phyloP scores from a whole-genome alignment of 2,329 filamentous ascomycete genomes.

The Monilinia aucupariae region DNA sequence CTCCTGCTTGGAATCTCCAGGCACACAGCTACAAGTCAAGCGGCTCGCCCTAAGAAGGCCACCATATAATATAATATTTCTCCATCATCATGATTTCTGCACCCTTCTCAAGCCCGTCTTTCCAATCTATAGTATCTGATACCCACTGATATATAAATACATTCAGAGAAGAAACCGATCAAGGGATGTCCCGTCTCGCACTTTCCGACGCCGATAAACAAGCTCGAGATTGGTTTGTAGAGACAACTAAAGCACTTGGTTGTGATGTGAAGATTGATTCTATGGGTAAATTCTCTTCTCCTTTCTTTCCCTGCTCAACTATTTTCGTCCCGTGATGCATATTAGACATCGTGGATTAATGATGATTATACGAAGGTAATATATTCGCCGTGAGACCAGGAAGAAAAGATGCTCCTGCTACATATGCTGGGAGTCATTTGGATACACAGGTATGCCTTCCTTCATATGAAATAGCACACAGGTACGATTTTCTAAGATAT shows the following conservation, averaged over 20 bases:
- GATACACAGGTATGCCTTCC: slow-evolving; percentile 47
- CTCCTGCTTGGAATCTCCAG: not conserved
- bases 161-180: slow-evolving; percentile 51
- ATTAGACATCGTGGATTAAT: not conserved
- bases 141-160: not conserved
- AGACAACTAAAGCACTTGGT: not conserved
- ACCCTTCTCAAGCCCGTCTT: not conserved
- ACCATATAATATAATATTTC: not conserved
- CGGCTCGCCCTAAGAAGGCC: not conserved
- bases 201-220: slow-evolving; percentile 66
- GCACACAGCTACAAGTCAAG: not conserved
- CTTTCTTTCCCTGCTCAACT: not conserved
- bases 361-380: slow-evolving; percentile 42
- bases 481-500: slow-evolving; percentile 33
- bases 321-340: not conserved
- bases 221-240: slow-evolving; percentile 36
- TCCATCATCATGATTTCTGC: not conserved
- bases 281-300: not conserved
- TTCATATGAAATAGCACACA: too few species aligned
- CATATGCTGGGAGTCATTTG: slow-evolving; percentile 65
- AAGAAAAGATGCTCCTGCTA: slow-evolving; percentile 52
- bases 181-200: slow-evolving; percentile 70
- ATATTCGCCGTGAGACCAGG: slow-evolving; percentile 70
- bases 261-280: slow-evolving; percentile 9
- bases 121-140: not conserved